Percentiles rank a stretch among this genome's conserved stretches.
Conservation (phyloP, 257 asterid genomes). For the Leptodermis oblonga region DNA sequence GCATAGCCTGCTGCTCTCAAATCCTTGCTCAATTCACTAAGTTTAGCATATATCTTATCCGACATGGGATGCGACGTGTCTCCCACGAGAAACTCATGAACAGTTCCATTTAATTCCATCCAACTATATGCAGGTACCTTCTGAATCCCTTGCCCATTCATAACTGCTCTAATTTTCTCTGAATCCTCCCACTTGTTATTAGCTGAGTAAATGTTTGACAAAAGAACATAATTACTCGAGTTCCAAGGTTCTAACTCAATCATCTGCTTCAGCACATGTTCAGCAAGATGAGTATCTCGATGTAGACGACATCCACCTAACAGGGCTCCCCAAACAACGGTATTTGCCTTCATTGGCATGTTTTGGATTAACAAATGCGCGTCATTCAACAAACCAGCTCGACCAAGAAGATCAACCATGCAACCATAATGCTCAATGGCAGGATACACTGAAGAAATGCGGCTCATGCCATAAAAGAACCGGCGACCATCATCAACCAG, state of each 20-base stretch:
- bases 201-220: slow-evolving; percentile 41
- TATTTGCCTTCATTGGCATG: slow-evolving; percentile 45
- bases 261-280: slow-evolving; percentile 32
- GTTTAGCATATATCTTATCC: slow-evolving; percentile 31
- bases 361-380: slow-evolving; percentile 27
- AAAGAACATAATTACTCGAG: slow-evolving; percentile 37
- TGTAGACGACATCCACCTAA: slow-evolving; percentile 47
- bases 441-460: slow-evolving; percentile 24
- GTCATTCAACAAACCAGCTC: slow-evolving; percentile 38
- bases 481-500: slow-evolving; percentile 43
- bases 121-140: slow-evolving; percentile 46
- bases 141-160: slow-evolving; percentile 28
- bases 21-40: slow-evolving; percentile 28
- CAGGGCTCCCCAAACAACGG: slow-evolving; percentile 49
- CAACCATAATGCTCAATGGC: slow-evolving; percentile 42
- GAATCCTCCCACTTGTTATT: slow-evolving; percentile 34
- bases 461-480: slow-evolving; percentile 29
- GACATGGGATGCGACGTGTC: slow-evolving; percentile 38
- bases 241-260: slow-evolving; percentile 45
- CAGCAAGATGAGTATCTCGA: slow-evolving; percentile 41
- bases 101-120: slow-evolving; percentile 37
- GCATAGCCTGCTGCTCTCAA: slow-evolving; percentile 33
- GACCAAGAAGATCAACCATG: slow-evolving; percentile 53
- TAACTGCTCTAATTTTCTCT: slow-evolving; percentile 27
- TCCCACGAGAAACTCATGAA: slow-evolving; percentile 47